Percentiles rank a stretch among this genome's conserved stretches.
phyloP scores from a whole-genome alignment of 306 rosid species.

The Hippophae rhamnoides region DNA sequence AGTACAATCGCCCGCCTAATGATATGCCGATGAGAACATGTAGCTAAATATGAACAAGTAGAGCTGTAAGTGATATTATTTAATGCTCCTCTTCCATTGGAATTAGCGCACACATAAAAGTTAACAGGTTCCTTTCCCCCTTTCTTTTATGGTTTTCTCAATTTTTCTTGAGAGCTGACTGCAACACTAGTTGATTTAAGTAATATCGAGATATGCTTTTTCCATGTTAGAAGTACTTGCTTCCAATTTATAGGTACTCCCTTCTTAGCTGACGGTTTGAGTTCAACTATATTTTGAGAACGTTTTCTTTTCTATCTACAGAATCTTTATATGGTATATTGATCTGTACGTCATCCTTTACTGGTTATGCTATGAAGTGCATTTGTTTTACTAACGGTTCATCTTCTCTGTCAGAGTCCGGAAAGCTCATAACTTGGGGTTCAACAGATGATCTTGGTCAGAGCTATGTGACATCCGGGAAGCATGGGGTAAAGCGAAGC shows the following conservation, averaged over 20 bases:
- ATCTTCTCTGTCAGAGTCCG: constrained; percentile 40
- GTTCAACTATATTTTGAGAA: neutral
- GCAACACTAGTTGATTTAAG: too few species aligned
- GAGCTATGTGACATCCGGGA: constrained; percentile 92
- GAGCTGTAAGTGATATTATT: too few species aligned
- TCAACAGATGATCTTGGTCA: constrained; percentile 95
- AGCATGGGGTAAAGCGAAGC: constrained; percentile 67
- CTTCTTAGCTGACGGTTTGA: neutral
- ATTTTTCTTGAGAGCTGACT: too few species aligned
- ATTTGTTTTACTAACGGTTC: constrained; percentile 4
- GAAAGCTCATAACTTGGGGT: constrained; percentile 96
- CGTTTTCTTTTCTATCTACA: neutral
- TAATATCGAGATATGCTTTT: too few species aligned
- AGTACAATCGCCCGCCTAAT: neutral
- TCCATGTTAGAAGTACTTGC: too few species aligned
- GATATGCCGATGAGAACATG: too few species aligned
- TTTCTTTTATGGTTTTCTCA: too few species aligned
- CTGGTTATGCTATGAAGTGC: neutral
- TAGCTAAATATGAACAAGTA: too few species aligned
- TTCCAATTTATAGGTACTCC: neutral
- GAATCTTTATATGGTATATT: constrained; percentile 4
- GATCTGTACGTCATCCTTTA: neutral
- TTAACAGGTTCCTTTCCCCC: too few species aligned
- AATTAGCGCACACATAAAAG: too few species aligned
- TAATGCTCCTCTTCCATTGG: too few species aligned